Evolutionary conservation across 441 rosid species (phyloP).

Genomic region (Populus hybrid): DNA sequence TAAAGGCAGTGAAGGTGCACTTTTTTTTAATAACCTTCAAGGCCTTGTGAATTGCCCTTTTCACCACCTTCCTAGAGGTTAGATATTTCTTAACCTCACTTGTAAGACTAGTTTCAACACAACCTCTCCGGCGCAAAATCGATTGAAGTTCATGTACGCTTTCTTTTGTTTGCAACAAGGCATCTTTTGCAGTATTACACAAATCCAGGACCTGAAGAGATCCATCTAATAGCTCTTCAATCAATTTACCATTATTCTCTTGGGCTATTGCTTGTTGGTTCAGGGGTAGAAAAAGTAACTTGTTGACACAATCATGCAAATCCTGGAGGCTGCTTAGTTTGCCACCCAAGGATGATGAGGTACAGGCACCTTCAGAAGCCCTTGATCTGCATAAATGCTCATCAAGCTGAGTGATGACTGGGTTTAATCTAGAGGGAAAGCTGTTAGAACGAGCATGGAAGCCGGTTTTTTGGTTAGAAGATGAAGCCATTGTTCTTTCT

Average conservation of each 20-base stretch:
- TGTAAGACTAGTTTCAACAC: constrained; percentile 9
- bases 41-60: constrained; percentile 28
- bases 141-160: constrained; percentile 25
- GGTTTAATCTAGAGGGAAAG: constrained; percentile 39
- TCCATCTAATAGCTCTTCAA: constrained; percentile 31
- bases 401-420: constrained; percentile 23
- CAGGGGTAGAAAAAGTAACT: constrained; percentile 30
- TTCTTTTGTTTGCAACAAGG: constrained; percentile 28
- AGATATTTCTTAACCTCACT: constrained; percentile 29
- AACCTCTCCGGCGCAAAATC: constrained; percentile 26
- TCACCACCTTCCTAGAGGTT: constrained; percentile 30
- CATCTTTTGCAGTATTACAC: constrained; percentile 35
- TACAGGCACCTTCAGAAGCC: constrained; percentile 25
- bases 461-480: too few species aligned
- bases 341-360: constrained; percentile 23
- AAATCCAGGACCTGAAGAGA: constrained; percentile 37
- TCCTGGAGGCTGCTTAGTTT: constrained; percentile 34
- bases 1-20: neutral
- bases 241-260: constrained; percentile 9
- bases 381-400: constrained; percentile 32
- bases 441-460: constrained; percentile 42
- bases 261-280: constrained; percentile 33
- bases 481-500: constrained; percentile 22
- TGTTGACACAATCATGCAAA: constrained; percentile 37
- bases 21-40: constrained; percentile 24